Evolutionary conservation across 2,329 filamentous ascomycete species (phyloP).

Genomic region (Alternaria gansuensis): DNA sequence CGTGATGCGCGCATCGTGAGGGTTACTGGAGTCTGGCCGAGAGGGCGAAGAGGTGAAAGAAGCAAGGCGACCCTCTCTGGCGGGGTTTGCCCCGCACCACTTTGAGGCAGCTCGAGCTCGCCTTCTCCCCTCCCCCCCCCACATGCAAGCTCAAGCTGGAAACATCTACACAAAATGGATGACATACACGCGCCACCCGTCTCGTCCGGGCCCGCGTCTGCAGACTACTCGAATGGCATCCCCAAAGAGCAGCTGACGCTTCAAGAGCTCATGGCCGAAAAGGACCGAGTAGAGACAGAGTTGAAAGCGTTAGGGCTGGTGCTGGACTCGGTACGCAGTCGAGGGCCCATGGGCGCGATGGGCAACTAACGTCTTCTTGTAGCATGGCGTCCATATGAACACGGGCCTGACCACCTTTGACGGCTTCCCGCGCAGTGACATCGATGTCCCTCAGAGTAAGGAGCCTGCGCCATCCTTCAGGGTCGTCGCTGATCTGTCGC

Average conservation of each 20-base stretch:
- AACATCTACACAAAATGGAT: conserved; percentile 62
- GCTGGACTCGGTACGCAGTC: conserved; percentile 77
- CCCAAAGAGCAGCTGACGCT: conserved; percentile 72
- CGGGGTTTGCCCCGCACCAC: conserved; percentile 27
- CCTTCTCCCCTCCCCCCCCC: conserved; percentile 15
- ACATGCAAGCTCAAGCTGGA: conserved; percentile 3
- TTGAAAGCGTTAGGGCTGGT: conserved; percentile 84
- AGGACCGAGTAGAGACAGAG: conserved; percentile 85
- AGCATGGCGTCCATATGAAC: conserved; percentile 95
- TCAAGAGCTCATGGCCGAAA: conserved; percentile 81
- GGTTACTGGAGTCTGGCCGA: background rate
- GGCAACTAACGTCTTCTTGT: conserved; percentile 32
- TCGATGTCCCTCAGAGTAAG: conserved; percentile 92
- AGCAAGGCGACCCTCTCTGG: conserved; percentile 9
- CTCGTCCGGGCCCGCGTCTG: conserved; percentile 76
- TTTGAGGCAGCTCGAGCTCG: conserved; percentile 16
- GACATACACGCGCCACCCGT: conserved; percentile 75
- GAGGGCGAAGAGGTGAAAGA: conserved; percentile 1
- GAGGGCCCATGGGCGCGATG: background rate
- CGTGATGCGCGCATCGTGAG: background rate
- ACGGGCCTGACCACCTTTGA: conserved; percentile 86
- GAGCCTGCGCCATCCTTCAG: conserved; percentile 53
- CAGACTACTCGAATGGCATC: conserved; percentile 68
- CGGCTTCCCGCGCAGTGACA: conserved; percentile 90
- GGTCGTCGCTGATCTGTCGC: conserved; percentile 40